phyloP scores from a whole-genome alignment of 2,329 filamentous ascomycete genomes.

The Truncatella angustata region DNA sequence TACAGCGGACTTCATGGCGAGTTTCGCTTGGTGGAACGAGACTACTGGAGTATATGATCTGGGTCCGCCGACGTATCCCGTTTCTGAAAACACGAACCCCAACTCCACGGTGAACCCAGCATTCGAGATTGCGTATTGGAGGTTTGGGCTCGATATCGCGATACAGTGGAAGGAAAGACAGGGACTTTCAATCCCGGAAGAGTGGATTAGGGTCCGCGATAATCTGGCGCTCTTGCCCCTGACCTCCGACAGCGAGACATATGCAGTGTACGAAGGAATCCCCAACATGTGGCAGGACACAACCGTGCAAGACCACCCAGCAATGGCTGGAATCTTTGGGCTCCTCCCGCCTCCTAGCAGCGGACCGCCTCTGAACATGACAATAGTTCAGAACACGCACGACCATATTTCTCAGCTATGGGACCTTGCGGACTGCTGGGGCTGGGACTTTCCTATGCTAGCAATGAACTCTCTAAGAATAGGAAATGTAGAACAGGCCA shows the following conservation, averaged over 20 bases:
- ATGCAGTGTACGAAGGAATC: constrained; percentile 53
- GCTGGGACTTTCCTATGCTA: constrained; percentile 44
- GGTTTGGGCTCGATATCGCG: constrained; percentile 56
- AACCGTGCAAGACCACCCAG: constrained; percentile 39
- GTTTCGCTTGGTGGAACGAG: constrained; percentile 53
- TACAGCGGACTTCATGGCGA: constrained; percentile 59
- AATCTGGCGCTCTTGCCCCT: constrained; percentile 55
- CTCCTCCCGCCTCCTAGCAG: constrained; percentile 38
- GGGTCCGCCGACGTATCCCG: constrained; percentile 43
- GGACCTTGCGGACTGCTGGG: constrained; percentile 38
- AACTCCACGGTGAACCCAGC: constrained; percentile 56
- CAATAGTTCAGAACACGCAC: constrained; percentile 34
- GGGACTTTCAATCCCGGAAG: constrained; percentile 36
- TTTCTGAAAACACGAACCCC: constrained; percentile 56
- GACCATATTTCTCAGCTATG: constrained; percentile 35
- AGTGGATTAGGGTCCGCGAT: constrained; percentile 47
- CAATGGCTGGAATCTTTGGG: constrained; percentile 41
- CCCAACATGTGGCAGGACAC: constrained; percentile 39
- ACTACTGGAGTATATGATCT: constrained; percentile 50
- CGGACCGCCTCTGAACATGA: constrained; percentile 33
- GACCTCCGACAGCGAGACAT: constrained; percentile 47
- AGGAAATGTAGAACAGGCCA: constrained; percentile 35
- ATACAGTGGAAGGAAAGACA: constrained; percentile 50
- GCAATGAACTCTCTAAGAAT: constrained; percentile 42
- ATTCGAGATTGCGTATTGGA: constrained; percentile 62